phyloP scores from a whole-genome alignment of 163 green algal species.

The Chlamydomonas reinhardtii region DNA sequence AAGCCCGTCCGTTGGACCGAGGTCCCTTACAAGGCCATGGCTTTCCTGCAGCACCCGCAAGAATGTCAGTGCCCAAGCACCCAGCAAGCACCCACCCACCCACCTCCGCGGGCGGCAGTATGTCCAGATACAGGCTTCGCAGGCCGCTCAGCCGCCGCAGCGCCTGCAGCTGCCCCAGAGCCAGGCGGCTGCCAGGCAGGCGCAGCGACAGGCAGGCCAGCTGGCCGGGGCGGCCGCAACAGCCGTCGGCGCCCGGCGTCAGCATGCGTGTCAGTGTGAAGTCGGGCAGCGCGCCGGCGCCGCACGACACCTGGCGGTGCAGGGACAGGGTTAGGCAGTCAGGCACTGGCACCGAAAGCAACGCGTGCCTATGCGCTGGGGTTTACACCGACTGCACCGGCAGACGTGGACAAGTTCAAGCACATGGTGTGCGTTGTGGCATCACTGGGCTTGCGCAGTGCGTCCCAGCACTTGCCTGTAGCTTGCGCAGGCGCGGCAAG shows the following conservation, averaged over 20 bases:
- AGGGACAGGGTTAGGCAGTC: no score
- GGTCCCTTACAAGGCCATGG: no score
- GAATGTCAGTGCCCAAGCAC: no score
- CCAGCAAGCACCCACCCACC: no score
- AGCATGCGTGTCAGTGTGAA: constrained; percentile 10
- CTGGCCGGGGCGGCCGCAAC: background rate
- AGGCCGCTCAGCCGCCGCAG: background rate
- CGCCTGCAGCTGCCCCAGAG: background rate
- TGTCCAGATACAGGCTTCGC: constrained; percentile 16
- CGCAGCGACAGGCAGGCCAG: constrained; percentile 30
- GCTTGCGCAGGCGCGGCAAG: constrained; percentile 13
- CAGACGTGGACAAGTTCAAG: no score
- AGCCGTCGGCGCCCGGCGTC: background rate
- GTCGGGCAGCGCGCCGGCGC: background rate
- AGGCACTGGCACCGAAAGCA: no score
- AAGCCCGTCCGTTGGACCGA: no score
- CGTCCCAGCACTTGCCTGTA: background rate
- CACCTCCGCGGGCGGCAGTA: background rate
- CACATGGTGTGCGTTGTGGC: no score
- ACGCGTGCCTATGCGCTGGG: no score
- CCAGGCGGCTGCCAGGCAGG: background rate
- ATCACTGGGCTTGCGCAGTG: background rate
- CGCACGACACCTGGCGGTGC: background rate
- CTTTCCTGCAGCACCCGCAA: no score
- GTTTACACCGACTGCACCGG: no score